phyloP scores from a whole-genome alignment of 2,329 filamentous ascomycete genomes.

The Didymella sp. region DNA sequence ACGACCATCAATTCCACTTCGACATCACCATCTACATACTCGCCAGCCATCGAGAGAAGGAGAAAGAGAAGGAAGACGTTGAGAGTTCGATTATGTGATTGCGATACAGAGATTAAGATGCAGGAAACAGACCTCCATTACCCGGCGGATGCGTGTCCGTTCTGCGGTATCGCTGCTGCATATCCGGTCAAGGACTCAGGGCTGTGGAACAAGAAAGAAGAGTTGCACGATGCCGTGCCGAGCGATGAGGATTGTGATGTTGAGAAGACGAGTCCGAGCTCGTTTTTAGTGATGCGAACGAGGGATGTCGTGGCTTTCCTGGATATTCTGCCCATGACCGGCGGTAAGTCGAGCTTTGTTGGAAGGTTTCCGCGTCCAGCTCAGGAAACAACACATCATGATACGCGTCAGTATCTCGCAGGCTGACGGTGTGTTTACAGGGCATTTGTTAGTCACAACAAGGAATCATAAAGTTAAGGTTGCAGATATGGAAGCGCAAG shows the following conservation, averaged over 20 bases:
- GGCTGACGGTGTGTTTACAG: slow-evolving; percentile 4
- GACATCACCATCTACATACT: neutral
- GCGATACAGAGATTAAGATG: slow-evolving; percentile 21
- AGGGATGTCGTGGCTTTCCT: slow-evolving; percentile 83
- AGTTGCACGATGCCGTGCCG: slow-evolving; percentile 32
- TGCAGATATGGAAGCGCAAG: slow-evolving; percentile 68
- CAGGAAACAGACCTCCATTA: slow-evolving; percentile 49
- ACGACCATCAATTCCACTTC: slow-evolving; percentile 13
- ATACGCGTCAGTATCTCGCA: too few species aligned
- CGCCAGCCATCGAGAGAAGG: neutral
- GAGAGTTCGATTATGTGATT: neutral
- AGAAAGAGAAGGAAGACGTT: too few species aligned
- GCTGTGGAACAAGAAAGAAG: slow-evolving; percentile 22
- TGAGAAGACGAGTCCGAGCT: slow-evolving; percentile 48
- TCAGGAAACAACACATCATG: too few species aligned
- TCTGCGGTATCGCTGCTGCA: slow-evolving; percentile 63
- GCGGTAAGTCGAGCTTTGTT: slow-evolving; percentile 64
- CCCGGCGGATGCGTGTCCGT: slow-evolving; percentile 59
- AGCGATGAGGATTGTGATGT: slow-evolving; percentile 33
- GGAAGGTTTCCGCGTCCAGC: too few species aligned
- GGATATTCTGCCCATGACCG: slow-evolving; percentile 87
- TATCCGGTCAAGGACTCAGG: slow-evolving; percentile 48
- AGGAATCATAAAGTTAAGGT: slow-evolving; percentile 80
- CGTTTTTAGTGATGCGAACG: slow-evolving; percentile 76
- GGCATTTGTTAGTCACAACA: slow-evolving; percentile 81